These are phyloP conservation scores for Teunomyces barrocoloradensis DNA, from an alignment of 805 yeast species.

Conservation along the genomic window DNA sequence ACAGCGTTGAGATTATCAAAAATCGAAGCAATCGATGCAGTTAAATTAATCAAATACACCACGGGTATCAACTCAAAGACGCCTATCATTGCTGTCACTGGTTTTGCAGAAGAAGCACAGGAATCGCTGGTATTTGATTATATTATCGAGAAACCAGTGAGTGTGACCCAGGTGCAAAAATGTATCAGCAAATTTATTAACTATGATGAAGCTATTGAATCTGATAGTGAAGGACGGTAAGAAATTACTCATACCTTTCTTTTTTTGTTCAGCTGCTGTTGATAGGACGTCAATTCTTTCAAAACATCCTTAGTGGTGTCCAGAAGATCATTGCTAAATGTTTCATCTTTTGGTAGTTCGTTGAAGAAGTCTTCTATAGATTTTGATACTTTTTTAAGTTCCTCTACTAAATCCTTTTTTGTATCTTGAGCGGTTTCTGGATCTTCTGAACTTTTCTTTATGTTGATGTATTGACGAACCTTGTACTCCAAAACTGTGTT, in stretches of 20 bases:
- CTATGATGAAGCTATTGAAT: slow-evolving; percentile 27
- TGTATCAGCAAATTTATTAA: slow-evolving; percentile 19
- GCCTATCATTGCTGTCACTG: slow-evolving; percentile 74
- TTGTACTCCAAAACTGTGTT: slow-evolving; percentile 2
- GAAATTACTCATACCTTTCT: not conserved
- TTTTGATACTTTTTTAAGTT: not conserved
- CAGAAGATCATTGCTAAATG: not conserved
- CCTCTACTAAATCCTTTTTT: not conserved
- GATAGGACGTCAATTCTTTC: not conserved
- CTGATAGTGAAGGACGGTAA: slow-evolving; percentile 19
- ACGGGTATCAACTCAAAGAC: slow-evolving; percentile 74
- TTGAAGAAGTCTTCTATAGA: not conserved
- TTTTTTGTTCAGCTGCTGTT: slow-evolving; percentile 1
- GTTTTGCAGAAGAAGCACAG: slow-evolving; percentile 64
- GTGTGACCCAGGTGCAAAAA: slow-evolving; percentile 17
- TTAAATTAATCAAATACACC: slow-evolving; percentile 71
- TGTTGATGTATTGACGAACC: not conserved
- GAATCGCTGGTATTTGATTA: slow-evolving; percentile 57
- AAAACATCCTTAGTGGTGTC: not conserved
- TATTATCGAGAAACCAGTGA: slow-evolving; percentile 70
- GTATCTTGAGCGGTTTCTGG: not conserved
- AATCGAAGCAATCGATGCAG: slow-evolving; percentile 71
- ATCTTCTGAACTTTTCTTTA: not conserved
- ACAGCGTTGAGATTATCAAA: slow-evolving; percentile 70
- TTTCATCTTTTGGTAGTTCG: not conserved